A percentile compares a stretch with the other conserved stretches of the same genome.
phyloP scores from a whole-genome alignment of 2,329 filamentous ascomycete species.

The Colletotrichum paranaense region DNA sequence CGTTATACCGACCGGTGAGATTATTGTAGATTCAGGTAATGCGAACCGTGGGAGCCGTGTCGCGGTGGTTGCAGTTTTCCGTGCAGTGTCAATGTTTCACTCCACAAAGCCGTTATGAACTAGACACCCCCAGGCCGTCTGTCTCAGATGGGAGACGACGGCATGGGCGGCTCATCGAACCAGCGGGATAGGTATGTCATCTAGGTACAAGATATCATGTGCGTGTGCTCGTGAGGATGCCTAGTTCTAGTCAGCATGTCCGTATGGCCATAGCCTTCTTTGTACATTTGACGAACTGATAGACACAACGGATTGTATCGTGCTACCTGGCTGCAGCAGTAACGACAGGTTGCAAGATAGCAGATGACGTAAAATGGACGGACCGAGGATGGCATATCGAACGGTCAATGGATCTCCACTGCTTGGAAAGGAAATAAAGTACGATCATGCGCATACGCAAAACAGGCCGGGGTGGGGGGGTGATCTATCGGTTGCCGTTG shows the following conservation, averaged over 20 bases:
- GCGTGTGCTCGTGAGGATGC: neutral
- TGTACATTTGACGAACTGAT: neutral
- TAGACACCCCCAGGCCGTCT: conserved; percentile 17
- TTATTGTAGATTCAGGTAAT: neutral
- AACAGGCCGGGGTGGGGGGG: conserved; percentile 13
- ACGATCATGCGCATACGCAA: conserved; percentile 30
- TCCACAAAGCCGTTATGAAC: conserved; percentile 10
- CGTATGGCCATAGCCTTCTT: neutral
- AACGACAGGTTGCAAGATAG: neutral
- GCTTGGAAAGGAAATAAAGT: conserved; percentile 13
- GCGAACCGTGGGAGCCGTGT: conserved; percentile 2
- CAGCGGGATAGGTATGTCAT: neutral
- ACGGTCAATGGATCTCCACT: conserved; percentile 10
- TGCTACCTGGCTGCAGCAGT: neutral
- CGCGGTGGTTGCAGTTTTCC: conserved; percentile 5
- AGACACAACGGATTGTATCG: neutral
- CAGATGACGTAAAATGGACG: conserved; percentile 14
- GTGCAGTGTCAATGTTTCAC: conserved; percentile 22
- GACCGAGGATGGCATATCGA: conserved; percentile 17
- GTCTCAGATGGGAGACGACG: conserved; percentile 27
- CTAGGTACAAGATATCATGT: neutral
- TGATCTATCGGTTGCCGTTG: conserved; percentile 7
- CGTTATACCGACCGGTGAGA: neutral
- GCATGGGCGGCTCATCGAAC: conserved; percentile 4
- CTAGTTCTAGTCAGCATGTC: neutral